These are phyloP conservation scores for Phytophthora europaea DNA, from an alignment of 352 stramenopile genomes.

Conservation along the genomic window DNA sequence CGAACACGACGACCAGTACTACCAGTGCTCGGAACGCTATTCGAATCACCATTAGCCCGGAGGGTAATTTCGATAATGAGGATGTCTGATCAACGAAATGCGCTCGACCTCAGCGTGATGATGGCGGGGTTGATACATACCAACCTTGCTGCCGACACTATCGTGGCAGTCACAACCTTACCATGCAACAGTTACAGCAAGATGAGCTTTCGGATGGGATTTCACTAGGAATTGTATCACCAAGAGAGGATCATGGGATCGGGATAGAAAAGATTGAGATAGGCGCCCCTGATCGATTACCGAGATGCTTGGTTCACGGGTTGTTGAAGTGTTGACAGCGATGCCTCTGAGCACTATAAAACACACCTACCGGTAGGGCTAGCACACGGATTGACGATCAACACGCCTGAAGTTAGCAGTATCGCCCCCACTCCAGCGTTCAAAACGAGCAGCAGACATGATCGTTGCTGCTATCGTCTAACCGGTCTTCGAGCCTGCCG, in stretches of 20 bases:
- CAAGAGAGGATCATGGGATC: constrained; percentile 20
- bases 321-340: constrained; percentile 9
- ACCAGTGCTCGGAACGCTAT: not conserved
- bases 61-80: constrained; percentile 12
- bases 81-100: not conserved
- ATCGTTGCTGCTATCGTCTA: not conserved
- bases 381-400: not conserved
- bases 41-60: not conserved
- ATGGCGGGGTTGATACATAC: not conserved
- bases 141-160: constrained; percentile 8
- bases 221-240: constrained; percentile 16
- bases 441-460: too few relatives aligned
- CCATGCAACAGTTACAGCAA: constrained; percentile 2
- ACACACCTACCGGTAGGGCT: too few relatives aligned
- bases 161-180: constrained; percentile 14
- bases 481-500: not conserved
- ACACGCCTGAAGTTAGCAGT: not conserved
- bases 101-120: constrained; percentile 21
- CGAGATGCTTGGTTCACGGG: constrained; percentile 14
- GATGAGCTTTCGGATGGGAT: constrained; percentile 11
- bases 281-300: constrained; percentile 26
- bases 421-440: too few relatives aligned
- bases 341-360: not conserved
- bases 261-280: constrained; percentile 33
- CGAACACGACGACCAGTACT: not conserved